Evolutionary conservation across 2,329 filamentous ascomycete genomes (phyloP), one percentile per base, ranked within the genome.

Genomic region (Talaromyces sp.): DNA sequence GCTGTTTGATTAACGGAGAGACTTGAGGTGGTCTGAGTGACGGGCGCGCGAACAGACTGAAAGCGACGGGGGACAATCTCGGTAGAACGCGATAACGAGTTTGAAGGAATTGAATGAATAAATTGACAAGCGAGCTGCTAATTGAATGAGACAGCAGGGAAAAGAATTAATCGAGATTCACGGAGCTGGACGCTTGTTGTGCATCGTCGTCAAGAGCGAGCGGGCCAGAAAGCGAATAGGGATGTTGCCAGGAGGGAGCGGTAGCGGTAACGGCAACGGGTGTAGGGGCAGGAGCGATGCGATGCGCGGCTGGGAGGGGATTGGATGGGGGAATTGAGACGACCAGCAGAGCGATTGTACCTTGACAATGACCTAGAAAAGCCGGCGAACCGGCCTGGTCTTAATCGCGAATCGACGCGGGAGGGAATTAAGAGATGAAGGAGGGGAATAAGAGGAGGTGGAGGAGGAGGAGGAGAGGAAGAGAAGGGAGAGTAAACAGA

Each of bases 331-430:
- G 57, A n/a, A 35, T 39, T 14, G 3, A 52, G 43, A 60, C 31
- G 43, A 60, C 45, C 47, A 33, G 49, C 35, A 52, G 13, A 56
- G 58, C 27, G 45, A 57, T 41, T 57, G 27, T 52, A 54, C 13
- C 56, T 62, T 58, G 62, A 56, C 57, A 59, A 60, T 33, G 61
- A 68, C 66, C 61, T 65, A 35, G 57, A 50, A 52, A 66, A 66
- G 66, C 65, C 65, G 62, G 62, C 59, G 62, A 62, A 56, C 54
- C 66, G 65, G 58, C 66, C 62, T 65, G 66, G 62, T 66, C 68
- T 67, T 66, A 68, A 71, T 68, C 67, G 70, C 64, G 62, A 63
- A 65, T 66, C 60, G 65, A 69, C 69, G 64, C 66, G 67, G 65
- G 66, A 67, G 69, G 69, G 70, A 69, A 60, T 65, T 54, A 68